A percentile compares a stretch with the other conserved stretches of the same genome.
These are phyloP conservation scores for Phaeolepiota aurea DNA, from an alignment of 768 basidiomycete species.

Conservation along the genomic window DNA sequence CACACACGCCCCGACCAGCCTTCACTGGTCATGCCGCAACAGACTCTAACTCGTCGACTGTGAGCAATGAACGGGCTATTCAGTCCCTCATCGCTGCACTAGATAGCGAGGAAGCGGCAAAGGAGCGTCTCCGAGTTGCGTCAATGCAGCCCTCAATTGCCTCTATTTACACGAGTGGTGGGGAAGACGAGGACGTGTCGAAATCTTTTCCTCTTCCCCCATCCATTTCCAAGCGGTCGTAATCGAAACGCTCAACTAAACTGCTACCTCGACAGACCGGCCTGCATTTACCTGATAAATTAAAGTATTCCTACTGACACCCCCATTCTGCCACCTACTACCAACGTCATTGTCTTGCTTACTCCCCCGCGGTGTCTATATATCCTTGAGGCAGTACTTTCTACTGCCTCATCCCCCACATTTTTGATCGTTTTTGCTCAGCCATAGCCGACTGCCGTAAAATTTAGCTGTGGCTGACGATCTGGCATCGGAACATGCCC, in stretches of 20 bases:
- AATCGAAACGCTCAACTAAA: too few species aligned
- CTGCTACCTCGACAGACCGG: neutral
- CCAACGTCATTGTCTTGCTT: neutral
- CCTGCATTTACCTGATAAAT: too few species aligned
- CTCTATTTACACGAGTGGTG: constrained; percentile 21
- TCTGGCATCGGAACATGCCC: too few species aligned
- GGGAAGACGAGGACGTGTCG: constrained; percentile 28
- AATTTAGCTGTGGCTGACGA: neutral
- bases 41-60: constrained; percentile 27
- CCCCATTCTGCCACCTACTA: neutral
- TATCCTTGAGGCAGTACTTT: neutral
- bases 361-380: neutral
- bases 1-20: constrained; percentile 19
- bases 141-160: constrained; percentile 50
- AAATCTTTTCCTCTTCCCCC: constrained; percentile 33
- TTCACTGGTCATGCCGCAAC: constrained; percentile 22
- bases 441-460: neutral
- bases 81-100: constrained; percentile 65
- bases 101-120: constrained; percentile 36
- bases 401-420: neutral
- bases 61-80: constrained; percentile 46
- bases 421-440: neutral
- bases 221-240: constrained; percentile 1
- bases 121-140: constrained; percentile 43
- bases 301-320: too few species aligned